Evolutionary conservation across 2,329 filamentous ascomycete genomes (phyloP), one percentile per base, ranked within the genome.

Genomic region (Calonectria ilicicola): DNA sequence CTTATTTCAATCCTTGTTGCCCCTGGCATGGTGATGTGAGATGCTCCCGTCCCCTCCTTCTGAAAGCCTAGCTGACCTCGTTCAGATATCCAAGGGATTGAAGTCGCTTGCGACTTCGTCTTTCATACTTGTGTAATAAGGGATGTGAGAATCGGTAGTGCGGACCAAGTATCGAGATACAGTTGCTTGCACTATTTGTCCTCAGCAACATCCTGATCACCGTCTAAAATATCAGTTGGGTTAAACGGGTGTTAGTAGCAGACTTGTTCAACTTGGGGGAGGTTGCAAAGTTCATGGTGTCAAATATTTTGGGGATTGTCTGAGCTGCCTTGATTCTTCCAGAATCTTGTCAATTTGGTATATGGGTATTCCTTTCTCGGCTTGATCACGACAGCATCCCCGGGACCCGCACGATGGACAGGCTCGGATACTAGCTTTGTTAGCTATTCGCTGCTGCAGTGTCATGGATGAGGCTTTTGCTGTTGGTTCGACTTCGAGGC

Each of bases 261-360:
- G 12, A 14, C 6, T 26, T 27, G 15, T 8, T 32, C 9, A n/a
- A n/a, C 10, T 38, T 14, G 26, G 32, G 23, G 14, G 7, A 8
- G 21, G 19, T 19, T 12, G 12, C 10, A 9, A 29, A 1, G 10
- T n/a, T 56, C 14, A 35, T 35, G 5, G 8, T 3, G 9, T 6
- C 19, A 23, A 7, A 32, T 40, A 27, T 35, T 53, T 53, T 17
- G 17, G 12, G 29, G 56, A 42, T 10, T 56, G 44, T 47, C 40
- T 62, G 26, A 66, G 56, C 35, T 23, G 58, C 12, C 71, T 42
- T 27, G 65, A 65, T 51, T 49, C 65, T 26, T 72, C 66, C 19
- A 77, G 29, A 19, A 76, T 62, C 42, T 68, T 71, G n/a, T 75
- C 67, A 32, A 75, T 65, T 29, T 74, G 70, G 38, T 68, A 46